Evolutionary conservation across 179 eudicot genomes (phyloP).

Genomic region (Vitellaria paradoxa): DNA sequence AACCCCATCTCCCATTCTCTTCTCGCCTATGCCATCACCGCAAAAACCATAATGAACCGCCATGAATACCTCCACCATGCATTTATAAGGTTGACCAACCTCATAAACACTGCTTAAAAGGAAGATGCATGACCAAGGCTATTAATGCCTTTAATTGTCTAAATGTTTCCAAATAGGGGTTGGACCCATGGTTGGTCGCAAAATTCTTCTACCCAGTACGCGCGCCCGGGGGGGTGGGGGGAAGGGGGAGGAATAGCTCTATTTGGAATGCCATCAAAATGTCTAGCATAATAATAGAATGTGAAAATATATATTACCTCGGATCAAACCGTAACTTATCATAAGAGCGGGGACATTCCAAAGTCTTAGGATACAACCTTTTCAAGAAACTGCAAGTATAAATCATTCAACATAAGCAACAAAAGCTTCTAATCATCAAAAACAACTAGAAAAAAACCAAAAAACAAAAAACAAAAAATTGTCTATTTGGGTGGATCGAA

Average conservation of each 20-base stretch:
- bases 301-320: constrained; percentile 40
- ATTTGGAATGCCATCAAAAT: constrained; percentile 4
- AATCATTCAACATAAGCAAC: constrained; percentile 9
- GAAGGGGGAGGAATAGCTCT: background rate
- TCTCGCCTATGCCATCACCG: too few relatives aligned
- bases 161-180: background rate
- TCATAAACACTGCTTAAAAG: too few relatives aligned
- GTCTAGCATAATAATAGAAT: constrained; percentile 4
- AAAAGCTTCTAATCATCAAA: background rate
- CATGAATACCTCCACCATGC: too few relatives aligned
- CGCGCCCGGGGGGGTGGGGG: too few relatives aligned
- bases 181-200: background rate
- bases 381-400: constrained; percentile 65
- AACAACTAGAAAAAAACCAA: background rate
- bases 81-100: too few relatives aligned
- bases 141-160: background rate
- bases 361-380: constrained; percentile 64
- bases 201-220: background rate
- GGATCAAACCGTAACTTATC: constrained; percentile 89
- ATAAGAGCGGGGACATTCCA: constrained; percentile 93
- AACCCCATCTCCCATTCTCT: too few relatives aligned
- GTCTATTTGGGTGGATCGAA: background rate
- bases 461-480: too few relatives aligned
- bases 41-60: too few relatives aligned
- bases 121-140: background rate